Evolutionary conservation across 2,329 filamentous ascomycete genomes (phyloP).

Genomic region (Aspergillus ustus): DNA sequence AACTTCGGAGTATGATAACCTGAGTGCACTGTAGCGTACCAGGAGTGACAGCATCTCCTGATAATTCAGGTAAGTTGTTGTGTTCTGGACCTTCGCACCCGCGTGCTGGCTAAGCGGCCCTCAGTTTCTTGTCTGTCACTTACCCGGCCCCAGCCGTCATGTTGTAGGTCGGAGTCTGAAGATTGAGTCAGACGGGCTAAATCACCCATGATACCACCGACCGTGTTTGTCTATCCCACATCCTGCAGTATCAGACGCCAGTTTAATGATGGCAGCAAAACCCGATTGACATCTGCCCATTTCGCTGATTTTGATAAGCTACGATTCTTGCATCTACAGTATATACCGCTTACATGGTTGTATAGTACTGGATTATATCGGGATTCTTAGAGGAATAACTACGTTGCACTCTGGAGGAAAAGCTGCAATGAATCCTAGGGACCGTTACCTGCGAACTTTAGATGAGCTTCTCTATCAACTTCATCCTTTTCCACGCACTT

Average conservation of each 20-base stretch:
- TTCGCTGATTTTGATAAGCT: too few relatives aligned
- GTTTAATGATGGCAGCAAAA: too few relatives aligned
- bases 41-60: background rate
- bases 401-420: too few relatives aligned
- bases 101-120: background rate
- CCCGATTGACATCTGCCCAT: too few relatives aligned
- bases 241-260: background rate
- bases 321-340: too few relatives aligned
- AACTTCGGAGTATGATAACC: slow-evolving; percentile 13
- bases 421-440: too few relatives aligned
- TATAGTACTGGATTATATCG: too few relatives aligned
- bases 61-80: slow-evolving; percentile 11
- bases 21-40: slow-evolving; percentile 9
- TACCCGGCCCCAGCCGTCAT: slow-evolving; percentile 9
- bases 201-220: slow-evolving; percentile 3
- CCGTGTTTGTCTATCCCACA: slow-evolving; percentile 4
- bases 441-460: too few relatives aligned
- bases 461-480: too few relatives aligned
- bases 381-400: too few relatives aligned
- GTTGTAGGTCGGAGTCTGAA: slow-evolving; percentile 6
- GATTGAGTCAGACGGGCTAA: slow-evolving; percentile 2
- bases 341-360: too few relatives aligned
- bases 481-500: too few relatives aligned
- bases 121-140: slow-evolving; percentile 12
- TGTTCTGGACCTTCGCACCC: slow-evolving; percentile 7